Base-by-base conservation (phyloP, 169 alveolate species). In the Plasmodium fragile region DNA sequence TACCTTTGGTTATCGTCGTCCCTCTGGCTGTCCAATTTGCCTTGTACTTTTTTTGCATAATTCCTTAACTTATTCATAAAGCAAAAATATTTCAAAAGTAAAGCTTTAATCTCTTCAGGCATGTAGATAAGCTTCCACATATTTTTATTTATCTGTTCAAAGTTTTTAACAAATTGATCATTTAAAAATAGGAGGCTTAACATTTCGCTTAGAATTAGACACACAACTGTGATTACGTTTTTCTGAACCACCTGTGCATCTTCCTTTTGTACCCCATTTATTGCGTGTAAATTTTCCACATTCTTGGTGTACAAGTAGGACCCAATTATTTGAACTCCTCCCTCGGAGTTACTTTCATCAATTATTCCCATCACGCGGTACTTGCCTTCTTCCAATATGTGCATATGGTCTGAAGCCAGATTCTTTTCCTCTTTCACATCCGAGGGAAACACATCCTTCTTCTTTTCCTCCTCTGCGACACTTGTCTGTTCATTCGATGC, bases 71-170 rank as follows among this genome's bases (percentile, higher is more conserved):
- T 75, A 59, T 78, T 41, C 73, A 87, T 77, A 55, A 87, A 79
- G 7, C 5, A 16, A 78, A 87, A 77, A 78, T 87, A 87, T 55
- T 25, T 77, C 32, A 87, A 13, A 41, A 87, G 10, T 3, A 87
- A 49, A 4, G n/a, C 28, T 59, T 49, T 87, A 39, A 87, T 87
- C 71, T 77, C 90, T 39, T 77, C 89, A 16, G 93, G 93, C 16
- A 87, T 77, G 39, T 34, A 87, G 77, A 87, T 87, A 39, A 41
- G 93, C 45, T 87, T 87, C 93, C 93, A 87, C 4, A 87, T 3
- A 32, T 11, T 87, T 28, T 52, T 69, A 45, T 78, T 59, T 34
- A 87, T 78, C 34, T 78, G 78, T 87, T 87, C 93, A 87, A 87
- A 87, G n/a, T 7, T 11, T 0, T 77, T 18, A 32, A 78, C 81